These are phyloP conservation scores for Colletotrichum magnum DNA, from an alignment of 2,329 filamentous ascomycete genomes.

Conservation along the genomic window DNA sequence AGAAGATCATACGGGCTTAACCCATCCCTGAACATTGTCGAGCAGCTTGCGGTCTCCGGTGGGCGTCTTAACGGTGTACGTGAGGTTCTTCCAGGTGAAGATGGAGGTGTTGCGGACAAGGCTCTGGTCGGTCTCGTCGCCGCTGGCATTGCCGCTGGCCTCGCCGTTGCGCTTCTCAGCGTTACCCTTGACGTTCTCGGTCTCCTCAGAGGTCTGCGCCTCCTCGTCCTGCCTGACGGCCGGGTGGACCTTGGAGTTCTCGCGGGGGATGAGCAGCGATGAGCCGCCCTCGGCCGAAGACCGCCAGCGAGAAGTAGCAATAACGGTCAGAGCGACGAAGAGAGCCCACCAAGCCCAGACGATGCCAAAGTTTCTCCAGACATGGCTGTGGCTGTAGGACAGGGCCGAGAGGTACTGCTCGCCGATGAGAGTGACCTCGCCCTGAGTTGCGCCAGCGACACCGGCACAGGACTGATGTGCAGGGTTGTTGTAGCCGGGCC, in stretches of 20 bases:
- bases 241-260: constrained; percentile 60
- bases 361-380: constrained; percentile 75
- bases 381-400: constrained; percentile 64
- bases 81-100: constrained; percentile 82
- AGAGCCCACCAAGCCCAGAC: constrained; percentile 75
- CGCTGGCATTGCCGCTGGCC: constrained; percentile 47
- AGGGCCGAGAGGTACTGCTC: constrained; percentile 71
- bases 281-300: constrained; percentile 65
- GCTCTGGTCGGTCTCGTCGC: constrained; percentile 46
- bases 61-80: constrained; percentile 76
- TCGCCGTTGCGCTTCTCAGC: constrained; percentile 39
- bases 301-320: constrained; percentile 70
- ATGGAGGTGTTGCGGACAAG: constrained; percentile 75
- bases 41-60: constrained; percentile 77
- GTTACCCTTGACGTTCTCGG: constrained; percentile 52
- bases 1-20: constrained; percentile 71
- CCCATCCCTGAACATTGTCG: constrained; percentile 86
- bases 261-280: constrained; percentile 73
- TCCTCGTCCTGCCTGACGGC: constrained; percentile 63
- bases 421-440: constrained; percentile 65
- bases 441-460: constrained; percentile 67
- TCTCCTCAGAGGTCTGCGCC: constrained; percentile 47
- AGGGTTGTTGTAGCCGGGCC: constrained; percentile 60
- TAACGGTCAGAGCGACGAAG: constrained; percentile 71
- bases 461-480: constrained; percentile 68